Evolutionary conservation across 805 yeast species (phyloP).

Genomic region (Starmerella scarabaei): DNA sequence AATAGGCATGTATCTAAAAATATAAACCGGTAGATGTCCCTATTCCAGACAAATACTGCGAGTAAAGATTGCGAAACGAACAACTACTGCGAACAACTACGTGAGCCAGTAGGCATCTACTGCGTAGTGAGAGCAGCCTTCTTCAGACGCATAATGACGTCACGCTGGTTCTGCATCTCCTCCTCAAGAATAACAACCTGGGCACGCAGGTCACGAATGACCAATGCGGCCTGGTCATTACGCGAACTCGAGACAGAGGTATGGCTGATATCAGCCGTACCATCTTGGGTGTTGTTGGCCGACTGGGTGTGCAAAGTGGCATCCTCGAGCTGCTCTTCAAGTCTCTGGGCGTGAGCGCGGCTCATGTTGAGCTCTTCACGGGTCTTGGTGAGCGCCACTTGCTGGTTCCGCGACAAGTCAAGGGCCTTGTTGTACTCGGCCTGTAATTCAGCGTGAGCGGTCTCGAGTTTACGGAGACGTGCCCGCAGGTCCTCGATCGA

Average conservation of each 20-base stretch:
- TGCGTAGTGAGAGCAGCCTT: constrained; percentile 23
- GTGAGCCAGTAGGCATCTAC: too few relatives aligned
- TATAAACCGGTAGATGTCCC: neutral
- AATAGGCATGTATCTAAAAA: constrained; percentile 1
- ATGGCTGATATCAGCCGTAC: constrained; percentile 24
- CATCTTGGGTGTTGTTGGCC: constrained; percentile 18
- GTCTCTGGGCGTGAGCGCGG: constrained; percentile 41
- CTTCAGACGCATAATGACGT: constrained; percentile 22
- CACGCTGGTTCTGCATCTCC: constrained; percentile 60
- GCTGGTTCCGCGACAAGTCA: constrained; percentile 58
- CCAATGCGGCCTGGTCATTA: constrained; percentile 51
- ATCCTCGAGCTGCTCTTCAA: constrained; percentile 58
- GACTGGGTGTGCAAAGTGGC: constrained; percentile 34
- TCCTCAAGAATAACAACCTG: constrained; percentile 68
- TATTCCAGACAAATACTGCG: too few relatives aligned
- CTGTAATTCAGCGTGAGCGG: constrained; percentile 36
- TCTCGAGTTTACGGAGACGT: constrained; percentile 31
- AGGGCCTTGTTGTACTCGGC: constrained; percentile 58
- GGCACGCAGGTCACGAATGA: constrained; percentile 71
- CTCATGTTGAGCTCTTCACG: constrained; percentile 57
- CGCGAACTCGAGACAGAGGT: constrained; percentile 21
- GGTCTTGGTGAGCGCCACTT: constrained; percentile 58
- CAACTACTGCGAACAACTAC: too few relatives aligned
- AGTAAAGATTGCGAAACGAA: too few relatives aligned
- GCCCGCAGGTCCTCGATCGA: constrained; percentile 16